These are phyloP conservation scores for Leptodermis oblonga DNA, from an alignment of 257 asterid genomes.

Conservation along the genomic window DNA sequence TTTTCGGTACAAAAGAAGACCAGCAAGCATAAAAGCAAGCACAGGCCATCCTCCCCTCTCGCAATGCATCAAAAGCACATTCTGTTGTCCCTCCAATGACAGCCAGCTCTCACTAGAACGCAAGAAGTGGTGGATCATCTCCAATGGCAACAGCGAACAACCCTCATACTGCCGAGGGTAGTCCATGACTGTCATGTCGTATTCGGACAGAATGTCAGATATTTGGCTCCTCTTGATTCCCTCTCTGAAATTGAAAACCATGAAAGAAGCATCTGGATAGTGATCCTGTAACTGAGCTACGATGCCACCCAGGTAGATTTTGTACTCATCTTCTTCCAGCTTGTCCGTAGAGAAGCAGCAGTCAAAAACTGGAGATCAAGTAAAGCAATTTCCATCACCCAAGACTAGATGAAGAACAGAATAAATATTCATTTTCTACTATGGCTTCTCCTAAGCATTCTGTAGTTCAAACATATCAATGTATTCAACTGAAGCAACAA, in stretches of 20 bases:
- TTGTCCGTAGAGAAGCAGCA: conserved; percentile 96
- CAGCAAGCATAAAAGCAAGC: conserved; percentile 97
- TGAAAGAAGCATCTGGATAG: conserved; percentile 93
- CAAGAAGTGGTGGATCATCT: conserved; percentile 94
- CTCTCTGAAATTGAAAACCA: conserved; percentile 94
- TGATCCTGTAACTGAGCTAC: conserved; percentile 94
- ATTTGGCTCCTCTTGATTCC: conserved; percentile 76
- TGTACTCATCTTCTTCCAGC: conserved; percentile 82
- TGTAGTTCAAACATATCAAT: neutral
- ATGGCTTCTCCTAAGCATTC: neutral
- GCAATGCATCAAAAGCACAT: conserved; percentile 92
- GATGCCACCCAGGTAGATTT: conserved; percentile 81
- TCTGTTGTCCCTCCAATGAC: conserved; percentile 94
- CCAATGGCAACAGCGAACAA: conserved; percentile 78
- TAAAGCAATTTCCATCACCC: neutral
- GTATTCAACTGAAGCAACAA: neutral
- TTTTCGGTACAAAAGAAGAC: conserved; percentile 88
- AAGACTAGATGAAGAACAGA: no score
- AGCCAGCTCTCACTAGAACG: conserved; percentile 98
- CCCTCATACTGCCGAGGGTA: conserved; percentile 95
- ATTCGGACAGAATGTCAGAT: conserved; percentile 75
- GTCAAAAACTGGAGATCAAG: conserved; percentile 71
- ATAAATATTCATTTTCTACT: no score
- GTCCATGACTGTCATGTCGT: conserved; percentile 96
- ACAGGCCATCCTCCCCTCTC: conserved; percentile 99